phyloP scores from a whole-genome alignment of 2,329 filamentous ascomycete species.

The Trichophyton mentagrophytes region DNA sequence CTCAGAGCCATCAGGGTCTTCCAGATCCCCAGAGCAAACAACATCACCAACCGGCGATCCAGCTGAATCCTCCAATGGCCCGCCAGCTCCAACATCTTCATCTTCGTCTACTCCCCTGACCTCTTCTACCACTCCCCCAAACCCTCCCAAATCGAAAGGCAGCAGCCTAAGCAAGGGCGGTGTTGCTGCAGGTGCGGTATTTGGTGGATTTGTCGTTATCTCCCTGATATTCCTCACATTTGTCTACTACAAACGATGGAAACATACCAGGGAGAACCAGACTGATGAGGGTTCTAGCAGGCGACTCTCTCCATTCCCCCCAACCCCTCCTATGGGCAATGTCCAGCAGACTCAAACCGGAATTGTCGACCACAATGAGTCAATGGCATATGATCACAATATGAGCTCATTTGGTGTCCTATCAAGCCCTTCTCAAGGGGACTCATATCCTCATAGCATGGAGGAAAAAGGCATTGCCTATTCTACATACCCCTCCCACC shows the following conservation, averaged over 20 bases:
- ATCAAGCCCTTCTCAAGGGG: not conserved
- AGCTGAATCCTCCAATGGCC: not conserved
- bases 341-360: conserved; percentile 5
- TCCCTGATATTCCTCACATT: conserved; percentile 10
- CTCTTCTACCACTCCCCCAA: conserved; percentile 3
- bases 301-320: conserved; percentile 3
- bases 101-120: not conserved
- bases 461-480: not conserved
- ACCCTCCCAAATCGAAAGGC: conserved; percentile 1
- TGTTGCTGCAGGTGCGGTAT: conserved; percentile 12
- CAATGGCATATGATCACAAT: not conserved
- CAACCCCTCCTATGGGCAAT: conserved; percentile 5
- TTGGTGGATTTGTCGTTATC: conserved; percentile 12
- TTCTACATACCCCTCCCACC: conserved; percentile 1
- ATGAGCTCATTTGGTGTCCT: not conserved
- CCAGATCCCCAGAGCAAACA: not conserved
- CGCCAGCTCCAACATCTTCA: not conserved
- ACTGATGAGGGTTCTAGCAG: conserved; percentile 4
- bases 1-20: not conserved
- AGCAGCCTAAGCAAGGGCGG: conserved; percentile 6
- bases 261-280: conserved; percentile 6
- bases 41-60: not conserved
- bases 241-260: conserved; percentile 12
- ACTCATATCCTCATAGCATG: not conserved
- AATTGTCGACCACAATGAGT: conserved; percentile 1